Percentiles rank a stretch among this genome's conserved stretches.
These are phyloP conservation scores for Leccinum truebloodii DNA, from an alignment of 768 basidiomycete species.

Conservation along the genomic window DNA sequence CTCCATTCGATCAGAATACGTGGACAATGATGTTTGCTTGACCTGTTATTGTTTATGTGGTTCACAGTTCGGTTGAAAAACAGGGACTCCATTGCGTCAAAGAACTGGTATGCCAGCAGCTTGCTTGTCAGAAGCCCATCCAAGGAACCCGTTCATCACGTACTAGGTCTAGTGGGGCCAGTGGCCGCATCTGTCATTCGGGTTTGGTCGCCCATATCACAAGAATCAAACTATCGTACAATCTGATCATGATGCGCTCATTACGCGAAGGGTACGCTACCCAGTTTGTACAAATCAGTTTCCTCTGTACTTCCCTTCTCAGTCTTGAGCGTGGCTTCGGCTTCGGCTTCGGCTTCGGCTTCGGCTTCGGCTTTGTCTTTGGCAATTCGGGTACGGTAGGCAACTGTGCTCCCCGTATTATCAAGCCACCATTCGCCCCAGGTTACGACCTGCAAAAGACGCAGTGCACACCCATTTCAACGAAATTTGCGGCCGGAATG, in stretches of 20 bases:
- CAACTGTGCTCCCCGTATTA: constrained; percentile 15
- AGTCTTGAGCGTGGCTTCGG: not conserved
- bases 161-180: too few species aligned
- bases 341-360: not conserved
- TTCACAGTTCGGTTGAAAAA: too few species aligned
- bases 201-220: too few species aligned
- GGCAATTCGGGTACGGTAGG: constrained; percentile 14
- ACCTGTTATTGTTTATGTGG: too few species aligned
- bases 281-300: not conserved
- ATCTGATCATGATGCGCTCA: not conserved
- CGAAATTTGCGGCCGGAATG: not conserved
- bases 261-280: not conserved
- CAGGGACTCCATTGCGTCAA: too few species aligned
- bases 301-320: not conserved
- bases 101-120: too few species aligned
- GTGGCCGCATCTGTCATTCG: too few species aligned
- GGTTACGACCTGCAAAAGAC: not conserved
- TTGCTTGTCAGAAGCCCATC: too few species aligned
- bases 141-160: too few species aligned
- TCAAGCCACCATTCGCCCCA: constrained; percentile 19
- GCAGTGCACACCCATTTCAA: not conserved
- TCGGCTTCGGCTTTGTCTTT: constrained; percentile 16
- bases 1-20: too few species aligned
- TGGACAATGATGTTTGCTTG: too few species aligned
- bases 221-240: not conserved